Conservation (phyloP, 1,139 yeast genomes). For the Protomyces arabidopsidicola region DNA sequence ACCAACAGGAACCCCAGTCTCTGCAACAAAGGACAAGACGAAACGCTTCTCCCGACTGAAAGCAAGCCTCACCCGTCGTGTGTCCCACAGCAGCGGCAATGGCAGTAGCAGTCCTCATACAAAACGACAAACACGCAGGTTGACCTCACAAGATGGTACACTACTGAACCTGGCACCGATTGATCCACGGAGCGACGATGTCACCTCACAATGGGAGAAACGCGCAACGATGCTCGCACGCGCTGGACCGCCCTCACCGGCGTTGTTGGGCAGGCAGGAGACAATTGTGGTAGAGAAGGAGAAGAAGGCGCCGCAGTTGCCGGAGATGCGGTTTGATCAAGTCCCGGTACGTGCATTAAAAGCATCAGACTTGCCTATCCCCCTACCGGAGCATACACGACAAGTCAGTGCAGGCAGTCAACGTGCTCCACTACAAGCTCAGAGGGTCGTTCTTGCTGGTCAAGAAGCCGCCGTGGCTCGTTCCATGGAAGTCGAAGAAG, state of each 20-base stretch:
- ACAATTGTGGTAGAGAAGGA: background rate
- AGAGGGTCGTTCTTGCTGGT: background rate
- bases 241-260: constrained; percentile 26
- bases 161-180: background rate
- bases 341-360: background rate
- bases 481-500: constrained; percentile 5
- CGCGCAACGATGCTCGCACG: constrained; percentile 25
- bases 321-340: background rate
- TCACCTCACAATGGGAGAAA: constrained; percentile 23
- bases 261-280: constrained; percentile 8
- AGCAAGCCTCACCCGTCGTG: background rate
- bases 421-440: background rate
- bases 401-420: background rate
- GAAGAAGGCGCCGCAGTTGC: constrained; percentile 9
- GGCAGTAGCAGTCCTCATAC: background rate
- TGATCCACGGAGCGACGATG: constrained; percentile 4
- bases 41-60: background rate
- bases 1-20: background rate
- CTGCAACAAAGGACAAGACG: background rate
- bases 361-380: background rate
- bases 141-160: background rate
- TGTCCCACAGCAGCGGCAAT: background rate
- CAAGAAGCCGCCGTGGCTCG: background rate
- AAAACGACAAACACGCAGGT: background rate
- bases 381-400: background rate